These are phyloP conservation scores for Trypanosoma congolense DNA, from an alignment of 208 protist species.

Conservation along the genomic window DNA sequence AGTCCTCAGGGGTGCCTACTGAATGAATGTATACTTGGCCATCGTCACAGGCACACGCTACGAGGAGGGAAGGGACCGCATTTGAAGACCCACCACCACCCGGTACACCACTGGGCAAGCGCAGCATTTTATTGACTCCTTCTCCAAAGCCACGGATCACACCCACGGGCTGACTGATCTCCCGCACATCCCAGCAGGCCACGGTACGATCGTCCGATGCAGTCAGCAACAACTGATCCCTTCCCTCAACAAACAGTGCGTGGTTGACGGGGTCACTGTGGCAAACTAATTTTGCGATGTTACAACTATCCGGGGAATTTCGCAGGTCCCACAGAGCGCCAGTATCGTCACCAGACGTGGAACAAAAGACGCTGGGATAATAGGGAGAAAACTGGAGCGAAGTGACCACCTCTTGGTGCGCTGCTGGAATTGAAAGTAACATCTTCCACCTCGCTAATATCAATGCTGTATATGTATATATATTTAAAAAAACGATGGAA, in stretches of 20 bases:
- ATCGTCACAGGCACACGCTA: conserved; percentile 80
- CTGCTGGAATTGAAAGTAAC: conserved; percentile 42
- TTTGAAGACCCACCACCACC: background rate
- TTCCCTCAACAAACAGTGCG: conserved; percentile 47
- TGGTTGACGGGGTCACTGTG: conserved; percentile 75
- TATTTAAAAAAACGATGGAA: too few species aligned
- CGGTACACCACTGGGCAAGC: conserved; percentile 22
- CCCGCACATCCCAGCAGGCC: conserved; percentile 64
- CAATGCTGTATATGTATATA: too few species aligned
- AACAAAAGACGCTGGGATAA: conserved; percentile 46
- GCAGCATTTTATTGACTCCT: conserved; percentile 80
- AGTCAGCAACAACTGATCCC: conserved; percentile 42
- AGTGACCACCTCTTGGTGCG: conserved; percentile 70
- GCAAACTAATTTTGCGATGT: conserved; percentile 25
- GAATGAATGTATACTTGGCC: conserved; percentile 76
- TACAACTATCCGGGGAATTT: conserved; percentile 18
- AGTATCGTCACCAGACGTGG: conserved; percentile 81
- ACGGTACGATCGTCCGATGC: conserved; percentile 77
- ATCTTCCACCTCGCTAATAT: conserved; percentile 21
- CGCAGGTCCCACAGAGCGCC: conserved; percentile 67
- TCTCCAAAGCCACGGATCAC: conserved; percentile 57
- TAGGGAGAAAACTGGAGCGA: conserved; percentile 67
- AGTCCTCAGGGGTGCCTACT: conserved; percentile 4
- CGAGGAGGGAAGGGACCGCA: conserved; percentile 13
- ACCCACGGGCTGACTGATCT: conserved; percentile 30